These are phyloP conservation scores for Diaporthe eres DNA, from an alignment of 2,329 filamentous ascomycete genomes.

Conservation along the genomic window DNA sequence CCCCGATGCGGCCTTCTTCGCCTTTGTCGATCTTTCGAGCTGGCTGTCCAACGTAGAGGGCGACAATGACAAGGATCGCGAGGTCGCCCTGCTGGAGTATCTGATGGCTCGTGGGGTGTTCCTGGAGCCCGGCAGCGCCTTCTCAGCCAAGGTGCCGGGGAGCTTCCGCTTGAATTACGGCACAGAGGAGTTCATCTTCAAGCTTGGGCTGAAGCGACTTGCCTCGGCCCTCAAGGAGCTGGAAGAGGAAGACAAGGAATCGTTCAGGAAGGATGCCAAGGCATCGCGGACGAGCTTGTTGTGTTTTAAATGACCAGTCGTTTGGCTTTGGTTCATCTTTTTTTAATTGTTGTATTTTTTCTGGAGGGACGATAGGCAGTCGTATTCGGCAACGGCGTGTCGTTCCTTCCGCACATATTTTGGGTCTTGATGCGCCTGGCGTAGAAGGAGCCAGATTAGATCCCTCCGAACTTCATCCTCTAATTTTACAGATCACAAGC, in stretches of 20 bases:
- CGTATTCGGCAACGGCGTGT: not conserved
- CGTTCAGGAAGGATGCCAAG: conserved; percentile 12
- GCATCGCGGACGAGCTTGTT: not conserved
- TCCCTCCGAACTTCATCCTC: too few relatives aligned
- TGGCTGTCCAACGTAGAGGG: conserved; percentile 35
- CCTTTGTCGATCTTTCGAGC: conserved; percentile 32
- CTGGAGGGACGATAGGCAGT: not conserved
- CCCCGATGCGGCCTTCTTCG: conserved; percentile 36
- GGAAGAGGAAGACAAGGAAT: conserved; percentile 28
- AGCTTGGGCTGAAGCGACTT: conserved; percentile 30
- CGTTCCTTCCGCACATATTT: conserved; percentile 8
- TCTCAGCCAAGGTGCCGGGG: conserved; percentile 22
- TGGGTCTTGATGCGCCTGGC: not conserved
- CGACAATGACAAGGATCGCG: conserved; percentile 20
- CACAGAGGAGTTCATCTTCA: conserved; percentile 16
- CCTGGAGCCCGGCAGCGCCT: conserved; percentile 36
- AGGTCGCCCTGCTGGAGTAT: conserved; percentile 31
- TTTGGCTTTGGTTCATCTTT: not conserved
- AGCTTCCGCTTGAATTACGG: conserved; percentile 38
- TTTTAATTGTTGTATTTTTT: not conserved
- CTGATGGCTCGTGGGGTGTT: conserved; percentile 37
- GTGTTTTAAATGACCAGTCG: conserved; percentile 27
- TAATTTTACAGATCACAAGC: not conserved
- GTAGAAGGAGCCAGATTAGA: not conserved
- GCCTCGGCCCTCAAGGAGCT: conserved; percentile 26